These are phyloP conservation scores for Mycena sanguinolenta DNA, from an alignment of 768 basidiomycete species.

Conservation along the genomic window DNA sequence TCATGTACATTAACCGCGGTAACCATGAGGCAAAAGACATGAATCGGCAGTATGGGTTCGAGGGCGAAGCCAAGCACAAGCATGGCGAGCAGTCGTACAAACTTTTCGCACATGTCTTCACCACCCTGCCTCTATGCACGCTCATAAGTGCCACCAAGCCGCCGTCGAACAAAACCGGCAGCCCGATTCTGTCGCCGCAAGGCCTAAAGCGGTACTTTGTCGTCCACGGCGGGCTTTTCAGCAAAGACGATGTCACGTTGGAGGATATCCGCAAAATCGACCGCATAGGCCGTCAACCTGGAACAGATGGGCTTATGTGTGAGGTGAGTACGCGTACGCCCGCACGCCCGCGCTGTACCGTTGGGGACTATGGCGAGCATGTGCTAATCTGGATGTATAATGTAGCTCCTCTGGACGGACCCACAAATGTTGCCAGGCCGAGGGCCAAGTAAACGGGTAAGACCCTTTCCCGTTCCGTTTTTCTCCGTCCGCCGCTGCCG, in stretches of 20 bases:
- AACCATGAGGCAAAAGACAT: conserved; percentile 98
- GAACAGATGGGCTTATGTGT: conserved; percentile 97
- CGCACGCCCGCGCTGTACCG: not conserved
- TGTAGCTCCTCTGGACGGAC: conserved; percentile 94
- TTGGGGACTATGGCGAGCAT: not conserved
- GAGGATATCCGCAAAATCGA: conserved; percentile 93
- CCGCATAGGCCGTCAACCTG: conserved; percentile 91
- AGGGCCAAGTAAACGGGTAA: conserved; percentile 94
- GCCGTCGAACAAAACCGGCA: conserved; percentile 53
- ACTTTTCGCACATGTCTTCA: conserved; percentile 96
- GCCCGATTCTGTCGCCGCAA: conserved; percentile 83
- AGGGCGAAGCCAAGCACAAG: conserved; percentile 97
- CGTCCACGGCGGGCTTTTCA: conserved; percentile 97
- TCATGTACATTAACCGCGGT: conserved; percentile 94
- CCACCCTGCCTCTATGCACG: conserved; percentile 89
- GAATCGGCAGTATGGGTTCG: conserved; percentile 95
- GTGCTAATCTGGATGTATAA: conserved; percentile 2
- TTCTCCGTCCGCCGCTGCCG: conserved; percentile 25
- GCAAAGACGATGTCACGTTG: conserved; percentile 93
- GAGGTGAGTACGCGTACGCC: conserved; percentile 57
- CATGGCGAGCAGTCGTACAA: conserved; percentile 97
- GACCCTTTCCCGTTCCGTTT: no score
- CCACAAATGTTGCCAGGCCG: conserved; percentile 91
- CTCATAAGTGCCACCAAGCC: conserved; percentile 83
- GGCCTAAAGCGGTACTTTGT: conserved; percentile 93